Conservation (phyloP, 345 rosid genomes). For the Citrus australasica region DNA sequence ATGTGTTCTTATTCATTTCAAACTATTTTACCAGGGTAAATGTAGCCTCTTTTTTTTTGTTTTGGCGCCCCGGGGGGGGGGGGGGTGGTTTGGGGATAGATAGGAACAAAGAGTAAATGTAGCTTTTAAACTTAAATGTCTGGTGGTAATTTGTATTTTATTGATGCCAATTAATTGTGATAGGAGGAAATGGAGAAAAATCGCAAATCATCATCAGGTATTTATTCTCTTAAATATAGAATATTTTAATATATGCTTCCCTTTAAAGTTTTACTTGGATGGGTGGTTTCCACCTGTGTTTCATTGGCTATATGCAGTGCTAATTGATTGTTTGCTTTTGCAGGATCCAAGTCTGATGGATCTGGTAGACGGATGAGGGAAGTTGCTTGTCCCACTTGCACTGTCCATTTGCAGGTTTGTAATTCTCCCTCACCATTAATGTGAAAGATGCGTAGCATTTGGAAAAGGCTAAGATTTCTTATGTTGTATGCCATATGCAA, state of each 20-base stretch:
- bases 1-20: background rate
- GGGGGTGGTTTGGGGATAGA: no score
- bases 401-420: constrained; percentile 92
- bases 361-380: constrained; percentile 90
- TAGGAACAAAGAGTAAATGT: background rate
- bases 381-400: constrained; percentile 97
- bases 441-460: background rate
- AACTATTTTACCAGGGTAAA: no score
- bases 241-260: background rate
- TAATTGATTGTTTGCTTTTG: constrained; percentile 2
- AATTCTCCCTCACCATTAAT: background rate
- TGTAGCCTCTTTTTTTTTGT: no score
- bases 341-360: constrained; percentile 66
- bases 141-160: background rate
- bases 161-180: constrained; percentile 22
- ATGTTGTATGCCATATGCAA: background rate
- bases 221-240: background rate
- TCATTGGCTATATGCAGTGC: background rate
- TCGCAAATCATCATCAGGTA: constrained; percentile 72
- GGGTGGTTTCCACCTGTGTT: background rate
- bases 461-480: background rate
- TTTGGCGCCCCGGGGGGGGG: no score
- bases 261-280: background rate
- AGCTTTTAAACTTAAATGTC: background rate
- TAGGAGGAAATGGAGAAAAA: constrained; percentile 99